A percentile compares a stretch with the other conserved stretches of the same genome.
phyloP scores from a whole-genome alignment of 73 alveolate species.

The Halteria grandinella region DNA sequence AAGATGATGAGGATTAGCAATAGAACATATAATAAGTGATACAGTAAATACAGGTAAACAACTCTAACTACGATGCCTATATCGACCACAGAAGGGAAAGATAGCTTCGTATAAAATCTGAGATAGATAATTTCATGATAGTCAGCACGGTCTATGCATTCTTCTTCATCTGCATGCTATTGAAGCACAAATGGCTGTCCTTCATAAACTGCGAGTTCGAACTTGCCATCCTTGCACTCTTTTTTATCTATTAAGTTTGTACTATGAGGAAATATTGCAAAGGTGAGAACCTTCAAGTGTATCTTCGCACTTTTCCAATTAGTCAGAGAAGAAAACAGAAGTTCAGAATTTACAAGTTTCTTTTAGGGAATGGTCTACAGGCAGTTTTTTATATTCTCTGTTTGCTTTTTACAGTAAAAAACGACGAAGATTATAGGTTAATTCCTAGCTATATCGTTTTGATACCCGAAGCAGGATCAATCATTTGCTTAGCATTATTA shows the following conservation, averaged over 20 bases:
- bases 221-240: neutral
- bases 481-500: neutral
- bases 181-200: neutral
- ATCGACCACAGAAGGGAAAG: slow-evolving; percentile 32
- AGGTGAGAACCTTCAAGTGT: neutral
- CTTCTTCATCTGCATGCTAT: slow-evolving; percentile 3
- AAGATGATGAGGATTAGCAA: too few species aligned
- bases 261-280: neutral
- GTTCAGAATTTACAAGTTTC: neutral
- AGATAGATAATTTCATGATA: slow-evolving; percentile 13
- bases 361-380: neutral
- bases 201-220: slow-evolving; percentile 18
- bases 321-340: slow-evolving; percentile 5
- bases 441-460: slow-evolving; percentile 3
- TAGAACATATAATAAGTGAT: too few species aligned
- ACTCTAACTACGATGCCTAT: too few species aligned
- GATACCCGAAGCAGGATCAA: slow-evolving; percentile 2
- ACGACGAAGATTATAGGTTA: neutral
- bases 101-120: neutral
- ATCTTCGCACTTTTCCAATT: neutral
- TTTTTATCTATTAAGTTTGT: neutral
- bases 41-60: too few species aligned
- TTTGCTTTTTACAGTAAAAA: slow-evolving; percentile 5
- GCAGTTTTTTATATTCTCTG: neutral
- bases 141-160: slow-evolving; percentile 7